These are phyloP conservation scores for Alternaria panax DNA, from an alignment of 2,329 filamentous ascomycete genomes.

Conservation along the genomic window DNA sequence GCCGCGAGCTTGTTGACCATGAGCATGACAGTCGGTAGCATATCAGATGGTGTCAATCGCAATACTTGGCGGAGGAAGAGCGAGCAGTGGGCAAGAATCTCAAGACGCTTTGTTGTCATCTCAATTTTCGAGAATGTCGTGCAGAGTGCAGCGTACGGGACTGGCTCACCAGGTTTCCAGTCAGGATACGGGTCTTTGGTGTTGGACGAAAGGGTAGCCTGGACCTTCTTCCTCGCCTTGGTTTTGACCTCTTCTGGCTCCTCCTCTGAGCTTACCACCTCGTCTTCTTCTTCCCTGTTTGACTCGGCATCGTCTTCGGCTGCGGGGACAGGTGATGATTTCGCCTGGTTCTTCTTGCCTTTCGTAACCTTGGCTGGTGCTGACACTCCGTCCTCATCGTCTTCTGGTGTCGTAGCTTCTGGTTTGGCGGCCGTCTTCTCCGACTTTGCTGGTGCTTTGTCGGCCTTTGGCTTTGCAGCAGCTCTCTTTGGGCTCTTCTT, in stretches of 20 bases:
- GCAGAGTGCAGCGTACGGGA: slow-evolving; percentile 93
- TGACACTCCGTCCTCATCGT: slow-evolving; percentile 30
- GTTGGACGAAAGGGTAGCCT: slow-evolving; percentile 73
- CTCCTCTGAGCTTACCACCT: slow-evolving; percentile 62
- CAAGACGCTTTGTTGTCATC: slow-evolving; percentile 88
- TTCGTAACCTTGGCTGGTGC: slow-evolving; percentile 24
- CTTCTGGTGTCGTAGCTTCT: slow-evolving; percentile 26
- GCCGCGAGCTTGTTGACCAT: slow-evolving; percentile 99
- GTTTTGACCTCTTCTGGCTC: slow-evolving; percentile 75
- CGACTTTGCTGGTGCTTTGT: slow-evolving; percentile 26
- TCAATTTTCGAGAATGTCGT: slow-evolving; percentile 94
- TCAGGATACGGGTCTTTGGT: slow-evolving; percentile 88
- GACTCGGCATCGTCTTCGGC: slow-evolving; percentile 33
- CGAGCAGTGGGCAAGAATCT: slow-evolving; percentile 88
- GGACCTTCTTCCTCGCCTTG: slow-evolving; percentile 81
- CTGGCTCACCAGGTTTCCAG: slow-evolving; percentile 87
- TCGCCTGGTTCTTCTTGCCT: slow-evolving; percentile 27
- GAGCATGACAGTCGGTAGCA: slow-evolving; percentile 85
- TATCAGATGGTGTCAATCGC: slow-evolving; percentile 83
- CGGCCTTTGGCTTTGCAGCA: slow-evolving; percentile 26
- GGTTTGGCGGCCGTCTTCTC: slow-evolving; percentile 27
- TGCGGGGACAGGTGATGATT: slow-evolving; percentile 33
- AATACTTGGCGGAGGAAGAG: slow-evolving; percentile 94
- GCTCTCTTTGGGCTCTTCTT: slow-evolving; percentile 28
- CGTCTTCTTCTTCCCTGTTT: slow-evolving; percentile 48